A percentile compares a stretch with the other conserved stretches of the same genome.
phyloP scores from a whole-genome alignment of 345 rosid genomes.

The Brassica cretica region DNA sequence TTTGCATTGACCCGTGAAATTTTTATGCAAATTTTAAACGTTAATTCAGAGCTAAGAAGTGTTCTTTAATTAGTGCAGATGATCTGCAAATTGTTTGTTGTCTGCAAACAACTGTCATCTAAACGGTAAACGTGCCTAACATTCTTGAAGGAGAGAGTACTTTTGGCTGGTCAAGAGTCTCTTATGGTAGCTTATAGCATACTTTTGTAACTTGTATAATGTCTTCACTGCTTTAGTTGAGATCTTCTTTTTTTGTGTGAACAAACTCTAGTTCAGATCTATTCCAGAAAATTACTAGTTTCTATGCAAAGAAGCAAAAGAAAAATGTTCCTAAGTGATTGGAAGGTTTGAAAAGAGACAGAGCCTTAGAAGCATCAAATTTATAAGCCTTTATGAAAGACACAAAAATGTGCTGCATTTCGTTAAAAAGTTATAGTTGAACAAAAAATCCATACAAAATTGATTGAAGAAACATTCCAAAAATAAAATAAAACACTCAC shows the following conservation, averaged over 20 bases:
- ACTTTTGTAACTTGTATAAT: neutral
- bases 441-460: neutral
- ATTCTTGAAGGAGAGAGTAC: conserved; percentile 14
- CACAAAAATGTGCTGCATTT: neutral
- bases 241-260: neutral
- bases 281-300: too few species aligned
- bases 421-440: neutral
- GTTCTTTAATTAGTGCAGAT: neutral
- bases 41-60: neutral
- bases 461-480: neutral
- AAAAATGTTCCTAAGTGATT: neutral
- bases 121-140: neutral
- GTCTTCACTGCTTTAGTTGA: neutral
- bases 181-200: neutral
- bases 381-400: neutral
- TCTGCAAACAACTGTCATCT: neutral
- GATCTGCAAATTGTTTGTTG: conserved; percentile 4
- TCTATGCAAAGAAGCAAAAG: too few species aligned
- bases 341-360: neutral
- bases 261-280: too few species aligned
- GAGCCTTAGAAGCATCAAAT: neutral
- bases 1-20: neutral
- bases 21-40: neutral
- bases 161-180: conserved; percentile 4
- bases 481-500: neutral